Conservation (phyloP, 1,139 yeast species). For the Yarrowia galli region DNA sequence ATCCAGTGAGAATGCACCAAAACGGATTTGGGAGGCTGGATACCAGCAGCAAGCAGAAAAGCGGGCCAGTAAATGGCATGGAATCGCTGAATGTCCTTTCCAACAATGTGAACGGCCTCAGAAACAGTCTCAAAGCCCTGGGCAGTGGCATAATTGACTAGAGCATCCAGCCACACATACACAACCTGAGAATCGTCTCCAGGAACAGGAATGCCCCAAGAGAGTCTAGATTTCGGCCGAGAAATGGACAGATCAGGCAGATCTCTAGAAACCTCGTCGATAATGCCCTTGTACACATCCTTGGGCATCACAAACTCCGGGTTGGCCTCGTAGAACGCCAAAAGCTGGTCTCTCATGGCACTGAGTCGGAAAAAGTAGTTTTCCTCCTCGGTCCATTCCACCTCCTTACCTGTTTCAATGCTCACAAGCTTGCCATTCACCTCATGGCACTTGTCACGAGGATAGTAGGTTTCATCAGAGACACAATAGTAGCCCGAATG, state of each 20-base stretch:
- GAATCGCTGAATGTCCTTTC: constrained; percentile 86
- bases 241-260: constrained; percentile 81
- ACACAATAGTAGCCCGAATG: constrained; percentile 96
- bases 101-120: constrained; percentile 73
- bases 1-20: constrained; percentile 97
- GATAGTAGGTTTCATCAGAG: constrained; percentile 93
- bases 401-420: constrained; percentile 78
- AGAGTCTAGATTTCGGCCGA: constrained; percentile 75
- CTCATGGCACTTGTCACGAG: constrained; percentile 56
- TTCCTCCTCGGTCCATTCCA: constrained; percentile 74
- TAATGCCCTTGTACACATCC: constrained; percentile 61
- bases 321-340: constrained; percentile 58
- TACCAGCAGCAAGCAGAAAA: constrained; percentile 80
- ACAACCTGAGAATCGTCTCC: constrained; percentile 76
- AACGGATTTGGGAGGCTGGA: constrained; percentile 73
- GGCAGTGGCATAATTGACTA: constrained; percentile 81
- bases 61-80: constrained; percentile 97
- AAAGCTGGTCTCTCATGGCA: constrained; percentile 61
- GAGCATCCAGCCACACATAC: constrained; percentile 98
- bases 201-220: constrained; percentile 95
- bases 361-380: constrained; percentile 87
- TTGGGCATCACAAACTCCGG: constrained; percentile 68
- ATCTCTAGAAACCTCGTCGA: constrained; percentile 62
- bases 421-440: constrained; percentile 56
- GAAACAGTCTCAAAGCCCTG: constrained; percentile 64